A percentile compares a stretch with the other conserved stretches of the same genome.
Conservation (phyloP, 2,329 filamentous ascomycete genomes). For the Colletotrichum musae region DNA sequence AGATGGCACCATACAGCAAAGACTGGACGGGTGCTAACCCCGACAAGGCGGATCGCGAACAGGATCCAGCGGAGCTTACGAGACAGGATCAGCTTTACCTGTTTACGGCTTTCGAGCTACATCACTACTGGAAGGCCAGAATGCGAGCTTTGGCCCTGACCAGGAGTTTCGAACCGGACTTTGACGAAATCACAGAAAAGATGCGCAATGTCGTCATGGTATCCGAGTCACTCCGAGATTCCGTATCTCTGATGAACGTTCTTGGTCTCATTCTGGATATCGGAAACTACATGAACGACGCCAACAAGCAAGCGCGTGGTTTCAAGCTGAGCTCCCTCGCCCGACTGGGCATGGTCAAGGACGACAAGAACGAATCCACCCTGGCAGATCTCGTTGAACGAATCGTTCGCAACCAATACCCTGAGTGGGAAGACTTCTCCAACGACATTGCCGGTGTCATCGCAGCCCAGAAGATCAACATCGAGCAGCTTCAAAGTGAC, state of each 20-base stretch:
- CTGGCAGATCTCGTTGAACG: constrained; percentile 96
- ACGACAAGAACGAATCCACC: constrained; percentile 98
- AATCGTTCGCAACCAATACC: constrained; percentile 95
- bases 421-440: constrained; percentile 92
- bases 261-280: constrained; percentile 96
- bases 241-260: constrained; percentile 94
- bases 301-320: constrained; percentile 96
- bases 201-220: constrained; percentile 88
- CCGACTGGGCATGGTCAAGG: constrained; percentile 96
- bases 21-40: constrained; percentile 96
- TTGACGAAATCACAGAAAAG: constrained; percentile 90
- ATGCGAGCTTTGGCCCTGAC: constrained; percentile 93
- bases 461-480: constrained; percentile 89
- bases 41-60: constrained; percentile 81
- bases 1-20: constrained; percentile 94
- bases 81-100: constrained; percentile 96
- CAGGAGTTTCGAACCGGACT: constrained; percentile 86
- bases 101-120: constrained; percentile 91
- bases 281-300: constrained; percentile 99
- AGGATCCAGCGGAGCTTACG: constrained; percentile 89
- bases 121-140: constrained; percentile 98
- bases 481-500: constrained; percentile 90
- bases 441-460: constrained; percentile 88
- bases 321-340: constrained; percentile 98
- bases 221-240: constrained; percentile 91